Evolutionary conservation across 768 basidiomycete genomes (phyloP), one percentile per base, ranked within the genome.

Genomic region (Termitomyces sp.): DNA sequence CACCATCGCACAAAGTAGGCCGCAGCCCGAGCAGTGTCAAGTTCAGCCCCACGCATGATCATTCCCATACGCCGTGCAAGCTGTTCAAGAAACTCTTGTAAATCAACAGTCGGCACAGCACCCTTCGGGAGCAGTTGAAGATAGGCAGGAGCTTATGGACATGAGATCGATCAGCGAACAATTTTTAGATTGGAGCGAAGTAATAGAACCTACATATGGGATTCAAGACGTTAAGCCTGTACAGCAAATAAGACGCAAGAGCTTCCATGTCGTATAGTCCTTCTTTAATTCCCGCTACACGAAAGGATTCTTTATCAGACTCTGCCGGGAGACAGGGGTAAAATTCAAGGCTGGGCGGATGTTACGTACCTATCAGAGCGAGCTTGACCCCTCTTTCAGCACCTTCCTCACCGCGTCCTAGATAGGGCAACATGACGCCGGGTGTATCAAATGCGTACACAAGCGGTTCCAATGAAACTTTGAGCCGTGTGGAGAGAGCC

Each of bases 371-470:
- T 43, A 97, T 98, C 57, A 98, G 75, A 47, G 93, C 95, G 21
- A 98, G 82, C 71, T 95, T 98, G 53, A 97, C 81, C 11, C 92
- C 96, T 66, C 92, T 81, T 71, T 99, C 97, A 50, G 92, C 88
- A 17, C 94, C 96, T 61, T 81, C 81, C 54, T 82, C 79, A 5
- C 97, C 97, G 57, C 78, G 83, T 1, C 97, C 97, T 31, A 98
- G 80, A 73, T 89, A 98, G 11, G 95, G 93, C 42, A 97, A 78
- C 95, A 98, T 98, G 46, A 98, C 91, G 2, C 97, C 97, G 2
- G 97, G 97, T 9, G 92, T 87, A 76, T 99, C 97, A 65, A 88
- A 94, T 4, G 97, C 90, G 75, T 98, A 98, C 11, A 97, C 87
- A 8, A 84, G 74, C 2, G 95, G 94, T 54, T 87, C 80, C 57